A percentile compares a stretch with the other conserved stretches of the same genome.
These are phyloP conservation scores for Chenopodium suecicum DNA, from an alignment of 148 eudicot genomes.

Conservation along the genomic window DNA sequence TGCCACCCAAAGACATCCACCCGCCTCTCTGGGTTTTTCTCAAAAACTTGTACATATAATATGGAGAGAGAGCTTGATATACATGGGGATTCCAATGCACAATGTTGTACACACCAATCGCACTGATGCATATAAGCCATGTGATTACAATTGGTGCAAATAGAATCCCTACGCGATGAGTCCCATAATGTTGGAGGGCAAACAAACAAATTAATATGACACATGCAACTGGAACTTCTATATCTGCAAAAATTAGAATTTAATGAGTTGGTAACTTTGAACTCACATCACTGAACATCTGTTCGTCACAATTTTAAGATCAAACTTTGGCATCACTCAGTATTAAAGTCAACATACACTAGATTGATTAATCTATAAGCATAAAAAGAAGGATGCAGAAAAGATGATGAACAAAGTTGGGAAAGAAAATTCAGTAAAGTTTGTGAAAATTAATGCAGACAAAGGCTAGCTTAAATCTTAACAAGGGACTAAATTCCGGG, in stretches of 20 bases:
- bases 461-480: not conserved
- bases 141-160: slow-evolving; percentile 78
- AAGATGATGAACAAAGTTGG: not conserved
- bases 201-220: slow-evolving; percentile 63
- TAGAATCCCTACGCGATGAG: slow-evolving; percentile 64
- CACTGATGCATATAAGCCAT: slow-evolving; percentile 69
- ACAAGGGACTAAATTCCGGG: too few species aligned
- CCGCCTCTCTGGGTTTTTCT: slow-evolving; percentile 40
- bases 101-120: slow-evolving; percentile 73
- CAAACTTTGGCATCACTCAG: not conserved
- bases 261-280: not conserved
- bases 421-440: not conserved
- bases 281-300: not conserved
- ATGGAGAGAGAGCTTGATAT: slow-evolving; percentile 66
- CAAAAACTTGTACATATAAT: slow-evolving; percentile 60
- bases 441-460: not conserved
- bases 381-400: not conserved
- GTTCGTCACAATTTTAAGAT: not conserved
- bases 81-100: slow-evolving; percentile 51
- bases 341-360: not conserved
- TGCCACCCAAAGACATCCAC: slow-evolving; percentile 73
- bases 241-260: slow-evolving; percentile 40
- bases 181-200: slow-evolving; percentile 74
- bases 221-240: slow-evolving; percentile 66
- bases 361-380: not conserved